These are phyloP conservation scores for Sphagnum contortum DNA, from an alignment of 225 moss, liverwort and hornwort species.

Conservation along the genomic window DNA sequence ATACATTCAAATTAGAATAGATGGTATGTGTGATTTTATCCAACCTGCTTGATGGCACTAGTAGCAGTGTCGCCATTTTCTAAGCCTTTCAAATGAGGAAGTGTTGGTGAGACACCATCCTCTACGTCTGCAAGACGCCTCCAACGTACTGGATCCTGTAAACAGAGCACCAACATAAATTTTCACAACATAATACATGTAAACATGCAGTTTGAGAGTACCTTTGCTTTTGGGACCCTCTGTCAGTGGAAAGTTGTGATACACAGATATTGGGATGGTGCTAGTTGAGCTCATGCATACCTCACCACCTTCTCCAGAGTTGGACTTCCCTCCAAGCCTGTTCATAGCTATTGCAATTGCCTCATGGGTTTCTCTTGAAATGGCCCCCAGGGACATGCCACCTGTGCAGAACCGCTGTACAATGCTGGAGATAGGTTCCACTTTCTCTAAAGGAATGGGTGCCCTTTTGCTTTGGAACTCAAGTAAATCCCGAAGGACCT, in stretches of 20 bases:
- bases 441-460: conserved; percentile 49
- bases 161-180: not conserved
- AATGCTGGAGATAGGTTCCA: conserved; percentile 59
- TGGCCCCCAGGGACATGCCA: conserved; percentile 96
- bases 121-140: conserved; percentile 63
- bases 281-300: conserved; percentile 18
- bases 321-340: conserved; percentile 91
- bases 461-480: conserved; percentile 55
- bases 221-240: no score
- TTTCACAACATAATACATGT: no score
- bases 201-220: no score
- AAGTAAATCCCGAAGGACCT: conserved; percentile 92
- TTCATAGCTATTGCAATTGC: conserved; percentile 98
- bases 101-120: conserved; percentile 67
- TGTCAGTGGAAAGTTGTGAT: no score
- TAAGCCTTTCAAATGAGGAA: conserved; percentile 86
- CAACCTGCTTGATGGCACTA: conserved; percentile 93
- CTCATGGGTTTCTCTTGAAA: conserved; percentile 93
- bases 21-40: not conserved
- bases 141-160: conserved; percentile 93
- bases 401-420: conserved; percentile 91
- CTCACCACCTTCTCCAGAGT: conserved; percentile 98
- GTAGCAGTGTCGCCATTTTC: conserved; percentile 93
- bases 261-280: no score
- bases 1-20: not conserved